These are phyloP conservation scores for Aspergillus uvarum DNA, from an alignment of 2,329 filamentous ascomycete genomes.

Conservation along the genomic window DNA sequence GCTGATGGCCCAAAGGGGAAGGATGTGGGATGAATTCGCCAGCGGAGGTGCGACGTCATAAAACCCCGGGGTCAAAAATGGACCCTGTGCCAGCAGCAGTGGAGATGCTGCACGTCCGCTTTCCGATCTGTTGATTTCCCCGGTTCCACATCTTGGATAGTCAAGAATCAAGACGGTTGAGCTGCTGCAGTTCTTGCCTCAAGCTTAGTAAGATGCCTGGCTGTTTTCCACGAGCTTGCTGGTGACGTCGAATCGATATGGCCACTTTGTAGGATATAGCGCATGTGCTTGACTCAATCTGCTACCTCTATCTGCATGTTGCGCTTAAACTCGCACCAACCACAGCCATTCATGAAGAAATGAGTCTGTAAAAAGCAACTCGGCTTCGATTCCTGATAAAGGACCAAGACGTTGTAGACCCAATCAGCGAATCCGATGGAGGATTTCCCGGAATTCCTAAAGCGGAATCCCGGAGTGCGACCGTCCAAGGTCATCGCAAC, in stretches of 20 bases:
- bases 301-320: too few relatives aligned
- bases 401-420: background rate
- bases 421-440: background rate
- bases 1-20: background rate
- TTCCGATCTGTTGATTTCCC: background rate
- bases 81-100: background rate
- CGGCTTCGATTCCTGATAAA: too few relatives aligned
- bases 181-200: too few relatives aligned
- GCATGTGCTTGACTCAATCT: too few relatives aligned
- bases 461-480: background rate
- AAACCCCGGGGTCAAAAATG: background rate
- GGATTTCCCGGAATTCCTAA: background rate
- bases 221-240: too few relatives aligned
- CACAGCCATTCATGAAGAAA: too few relatives aligned
- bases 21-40: background rate
- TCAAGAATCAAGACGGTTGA: background rate
- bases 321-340: too few relatives aligned
- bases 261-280: too few relatives aligned
- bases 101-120: background rate
- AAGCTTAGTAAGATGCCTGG: too few relatives aligned
- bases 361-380: too few relatives aligned
- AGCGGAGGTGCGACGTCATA: slow-evolving; percentile 4
- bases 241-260: too few relatives aligned
- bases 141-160: background rate
- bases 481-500: background rate